Evolutionary conservation across 73 alveolate species (phyloP).

Genomic region (Symbiodinium pilosum): DNA sequence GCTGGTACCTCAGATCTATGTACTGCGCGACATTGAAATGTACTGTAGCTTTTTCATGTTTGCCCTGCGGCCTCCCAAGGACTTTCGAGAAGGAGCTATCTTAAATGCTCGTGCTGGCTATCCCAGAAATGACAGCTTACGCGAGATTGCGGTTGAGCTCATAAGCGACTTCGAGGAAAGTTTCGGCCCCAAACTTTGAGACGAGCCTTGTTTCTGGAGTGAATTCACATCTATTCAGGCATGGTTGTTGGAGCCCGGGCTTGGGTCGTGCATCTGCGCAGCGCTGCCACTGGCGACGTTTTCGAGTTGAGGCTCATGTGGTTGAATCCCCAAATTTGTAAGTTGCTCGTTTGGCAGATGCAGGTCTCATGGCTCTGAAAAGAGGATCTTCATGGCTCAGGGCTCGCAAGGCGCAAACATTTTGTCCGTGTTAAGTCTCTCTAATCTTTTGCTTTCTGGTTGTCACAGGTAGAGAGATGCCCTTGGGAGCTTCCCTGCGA

Average conservation of each 20-base stretch:
- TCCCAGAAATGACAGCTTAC: conserved; percentile 76
- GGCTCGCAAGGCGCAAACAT: not conserved
- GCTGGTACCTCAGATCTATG: not conserved
- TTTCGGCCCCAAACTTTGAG: not conserved
- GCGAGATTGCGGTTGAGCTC: conserved; percentile 76
- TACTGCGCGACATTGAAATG: not conserved
- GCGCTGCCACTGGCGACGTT: conserved; percentile 76
- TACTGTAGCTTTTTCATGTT: not conserved
- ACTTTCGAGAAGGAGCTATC: conserved; percentile 36
- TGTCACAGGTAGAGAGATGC: not conserved
- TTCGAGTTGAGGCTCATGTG: conserved; percentile 29
- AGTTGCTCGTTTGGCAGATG: not conserved
- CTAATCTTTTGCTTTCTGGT: too few species aligned
- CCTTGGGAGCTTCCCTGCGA: not conserved
- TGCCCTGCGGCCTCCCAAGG: not conserved
- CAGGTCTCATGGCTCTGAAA: not conserved
- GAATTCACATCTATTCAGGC: not conserved
- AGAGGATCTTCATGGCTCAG: not conserved
- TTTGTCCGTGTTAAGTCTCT: too few species aligned
- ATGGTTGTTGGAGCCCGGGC: conserved; percentile 61
- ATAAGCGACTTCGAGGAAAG: conserved; percentile 36
- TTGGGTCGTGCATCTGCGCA: conserved; percentile 90
- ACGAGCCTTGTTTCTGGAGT: not conserved
- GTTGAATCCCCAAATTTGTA: not conserved
- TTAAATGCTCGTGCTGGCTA: conserved; percentile 74